Evolutionary conservation across 306 rosid species (phyloP), one percentile per base, ranked within the genome.

Genomic region (Quercus dentata): DNA sequence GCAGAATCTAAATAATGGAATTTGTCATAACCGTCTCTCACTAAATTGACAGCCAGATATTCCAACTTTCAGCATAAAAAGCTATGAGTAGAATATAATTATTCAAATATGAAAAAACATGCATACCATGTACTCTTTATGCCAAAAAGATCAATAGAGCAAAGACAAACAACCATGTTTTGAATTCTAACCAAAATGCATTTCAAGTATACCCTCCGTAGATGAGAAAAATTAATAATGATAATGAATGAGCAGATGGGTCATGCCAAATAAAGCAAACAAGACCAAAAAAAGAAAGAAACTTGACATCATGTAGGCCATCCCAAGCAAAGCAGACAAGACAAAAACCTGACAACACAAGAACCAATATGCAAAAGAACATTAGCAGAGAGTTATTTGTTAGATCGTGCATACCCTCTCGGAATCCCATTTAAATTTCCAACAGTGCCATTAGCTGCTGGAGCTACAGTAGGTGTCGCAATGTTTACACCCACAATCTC

Each of bases 401-500:
- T 25, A 68, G 18, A 35, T 35, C 6, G 74, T 64, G 62, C 83
- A 63, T 88, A 91, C 99, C 91, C 88, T 82, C 83, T 80, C 6
- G 88, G 90, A 83, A 78, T 58, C 83, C 91, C 97, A 84, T 81
- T 91, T 3, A 73, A 33, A 64, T 84, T 90, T 76, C 93, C 94
- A 81, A 90, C 78, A 72, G 80, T 56, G 11, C 84, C 88, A 73
- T 82, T 90, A 28, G 76, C 71, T 74, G 84, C 58, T 55, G 90
- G 91, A 59, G 86, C 84, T 1, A 76, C 73, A 59, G 76, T 88
- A 80, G 91, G 89, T 3, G 92, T 86, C 2, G 87, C 65, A 79
- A 93, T 81, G 85, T 93, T 95, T 55, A 97, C 84, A 78, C 98
- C 97, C 33, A 91, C 96, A 15, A 95, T 88, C 96, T 93, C 97